Base-by-base conservation (phyloP, 2,329 filamentous ascomycete genomes). In the Lanzia echinophila region DNA sequence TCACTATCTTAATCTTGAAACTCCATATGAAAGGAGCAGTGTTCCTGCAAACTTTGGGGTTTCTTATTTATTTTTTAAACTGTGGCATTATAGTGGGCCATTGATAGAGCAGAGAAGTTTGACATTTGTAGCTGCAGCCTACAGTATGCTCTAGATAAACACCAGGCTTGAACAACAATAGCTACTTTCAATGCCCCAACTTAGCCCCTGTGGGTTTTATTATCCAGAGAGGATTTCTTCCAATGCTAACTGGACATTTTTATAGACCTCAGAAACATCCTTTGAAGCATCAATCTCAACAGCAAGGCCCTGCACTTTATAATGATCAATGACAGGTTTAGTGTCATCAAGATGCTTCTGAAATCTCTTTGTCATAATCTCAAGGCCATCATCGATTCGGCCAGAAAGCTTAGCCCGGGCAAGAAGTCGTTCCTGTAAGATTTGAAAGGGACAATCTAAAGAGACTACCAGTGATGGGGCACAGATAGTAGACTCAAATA, bases 311-410 rank as follows among this genome's bases (percentile, higher is more conserved):
- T 22, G 50, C 11, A n/a, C 22, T 6, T 12, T 19, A 22, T 47
- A 52, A 32, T 46, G 22, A 6, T 17, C 42, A 39, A 52, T 24
- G 20, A 52, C 50, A 17, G 50, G 50, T n/a, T n/a, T 17, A 10
- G 42, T 47, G 22, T 32, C 24, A 13, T 6, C 5, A 17, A 32
- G 13, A 17, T 38, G 24, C 22, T 52, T 31, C 2, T 46, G 7
- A 15, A 32, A 39, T 13, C 50, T 22, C 8, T 39, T 47, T 1
- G 46, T 22, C 17, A 52, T 47, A 22, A 33, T 47, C 3, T 19
- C 33, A 13, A 10, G 13, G 13, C 12, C 42, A 12, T 52, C 42
- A 33, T 52, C 42, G 8, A 52, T 33, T 3, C 42, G 42, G 20
- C 33, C 32, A 10, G 33, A 28, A 13, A 8, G 2, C 41, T 52